Evolutionary conservation across 1,284 basidiomycete species (phyloP), one percentile per base, ranked within the genome.

Genomic region (Rhizoctonia solani): DNA sequence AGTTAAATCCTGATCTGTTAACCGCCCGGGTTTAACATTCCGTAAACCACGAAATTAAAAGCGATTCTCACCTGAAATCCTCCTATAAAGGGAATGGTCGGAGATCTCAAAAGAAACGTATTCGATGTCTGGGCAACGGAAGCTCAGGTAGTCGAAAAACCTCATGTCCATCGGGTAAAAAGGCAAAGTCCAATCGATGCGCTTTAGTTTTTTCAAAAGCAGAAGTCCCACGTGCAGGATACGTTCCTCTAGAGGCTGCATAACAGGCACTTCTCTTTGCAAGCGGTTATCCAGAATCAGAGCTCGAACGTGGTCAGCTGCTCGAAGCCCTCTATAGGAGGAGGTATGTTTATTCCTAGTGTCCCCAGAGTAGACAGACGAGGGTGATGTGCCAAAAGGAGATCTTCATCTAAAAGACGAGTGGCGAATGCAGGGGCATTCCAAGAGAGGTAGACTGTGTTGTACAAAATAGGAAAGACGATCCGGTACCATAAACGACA

Each of bases 71-170:
- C 46, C 46, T 11, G 21, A 13, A 21, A 49, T 3, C 21, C 21
- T 21, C 5, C 46, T 13, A 49, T 6, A 21, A 21, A 3, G 9
- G 8, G 46, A 27, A 42, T 44, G 25, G 21, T 39, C 47, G 25
- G 23, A 25, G 41, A 65, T 53, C 13, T 65, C 59, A 50, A 65
- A 65, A 27, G 59, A 65, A 21, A 65, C 16, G 19, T 65, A 37
- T 23, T 65, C 49, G 6, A 65, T 65, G 4, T 44, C 16, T 8
- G 4, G 8, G 25, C 49, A 53, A n/a, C 39, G 27, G n/a, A 37
- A 30, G 37, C 34, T 53, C 37, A 52, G 14, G 23, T 32, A 34
- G 11, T 39, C 19, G 49, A 65, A 65, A 21, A 65, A 52, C 16
- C 39, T 1, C 4, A 34, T 30, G 29, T 30, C 37, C 2, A 34